Base-by-base conservation (phyloP, 2,329 filamentous ascomycete genomes). In the Sporothrix brasiliensis region DNA sequence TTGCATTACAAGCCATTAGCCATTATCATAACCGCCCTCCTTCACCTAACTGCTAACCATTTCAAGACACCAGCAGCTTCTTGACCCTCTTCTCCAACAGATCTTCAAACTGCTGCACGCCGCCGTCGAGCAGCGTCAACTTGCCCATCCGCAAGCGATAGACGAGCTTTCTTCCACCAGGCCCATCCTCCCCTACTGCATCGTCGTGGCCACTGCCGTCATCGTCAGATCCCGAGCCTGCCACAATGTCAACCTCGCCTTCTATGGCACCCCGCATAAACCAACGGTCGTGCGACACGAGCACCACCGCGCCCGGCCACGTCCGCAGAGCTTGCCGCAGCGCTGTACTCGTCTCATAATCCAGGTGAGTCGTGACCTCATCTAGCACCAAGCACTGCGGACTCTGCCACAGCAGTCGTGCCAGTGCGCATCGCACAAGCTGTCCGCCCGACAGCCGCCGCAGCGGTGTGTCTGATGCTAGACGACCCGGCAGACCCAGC, bases 241-340 rank as follows among this genome's bases (percentile, higher is more conserved):
- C 78, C 1, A 76, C 77, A 24, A 80, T 81, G 16, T 80, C 78
- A n/a, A 74, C 75, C 61, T 85, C 79, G 0, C 89, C 89, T 76
- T 92, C 90, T 0, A 95, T 83, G 0, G 91, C 91, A 2, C 88
- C 88, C 60, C 89, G 85, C 80, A 95, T 86, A 75, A 96, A 90
- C 84, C 91, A 96, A 44, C 93, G 84, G 78, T 96, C 92, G 81
- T 96, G 93, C 49, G 89, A 93, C 4, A 95, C 89, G 5, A 95
- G 80, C 52, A 96, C 80, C 4, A 95, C 85, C 0, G 92, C 92
- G 0, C 92, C 92, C 69, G 89, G 85, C 84, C 91, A 96, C 2
- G 80, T 80, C 16, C 85, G 83, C 73, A 96, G 78, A 2, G 90
- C 90, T 30, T 86, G 83, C 0, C 90, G 84, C 69, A 96, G 79